phyloP scores from a whole-genome alignment of 495 filamentous ascomycete species.

The Aspergillus bertholletiae region DNA sequence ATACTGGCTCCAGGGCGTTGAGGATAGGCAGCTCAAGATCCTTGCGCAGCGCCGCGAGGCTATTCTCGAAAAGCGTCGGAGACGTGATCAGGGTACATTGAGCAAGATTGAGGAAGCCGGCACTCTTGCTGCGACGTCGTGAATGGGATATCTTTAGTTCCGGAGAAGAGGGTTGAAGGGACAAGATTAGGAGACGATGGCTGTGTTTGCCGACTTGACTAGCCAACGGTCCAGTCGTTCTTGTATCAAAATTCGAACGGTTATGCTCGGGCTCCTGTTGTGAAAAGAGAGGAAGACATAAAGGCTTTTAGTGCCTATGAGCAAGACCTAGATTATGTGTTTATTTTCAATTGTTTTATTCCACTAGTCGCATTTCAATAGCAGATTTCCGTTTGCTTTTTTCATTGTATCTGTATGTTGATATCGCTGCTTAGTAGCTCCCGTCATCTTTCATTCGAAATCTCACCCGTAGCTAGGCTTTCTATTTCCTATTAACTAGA shows the following conservation, averaged over 20 bases:
- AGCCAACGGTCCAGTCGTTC: background rate
- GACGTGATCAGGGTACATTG: slow-evolving; percentile 61
- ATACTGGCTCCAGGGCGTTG: slow-evolving; percentile 90
- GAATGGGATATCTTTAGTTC: slow-evolving; percentile 9
- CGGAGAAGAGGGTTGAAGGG: background rate
- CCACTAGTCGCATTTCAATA: background rate
- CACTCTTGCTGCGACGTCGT: slow-evolving; percentile 39
- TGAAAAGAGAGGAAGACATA: background rate
- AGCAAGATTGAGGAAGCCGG: slow-evolving; percentile 34
- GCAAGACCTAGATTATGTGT: background rate
- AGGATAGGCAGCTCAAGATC: slow-evolving; percentile 69
- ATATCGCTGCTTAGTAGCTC: no score
- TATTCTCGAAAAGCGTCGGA: slow-evolving; percentile 83
- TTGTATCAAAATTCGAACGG: slow-evolving; percentile 1
- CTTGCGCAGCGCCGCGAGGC: slow-evolving; percentile 69
- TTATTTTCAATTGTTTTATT: background rate
- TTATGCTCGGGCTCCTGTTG: background rate
- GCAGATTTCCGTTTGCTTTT: background rate
- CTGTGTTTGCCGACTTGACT: background rate
- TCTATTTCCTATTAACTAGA: no score
- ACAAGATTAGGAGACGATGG: background rate
- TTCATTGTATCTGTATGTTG: background rate
- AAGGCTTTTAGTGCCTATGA: background rate
- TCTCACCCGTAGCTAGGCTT: no score
- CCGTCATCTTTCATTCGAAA: no score